Conservation (phyloP, 1,284 basidiomycete species). For the Volvariella volvacea region DNA sequence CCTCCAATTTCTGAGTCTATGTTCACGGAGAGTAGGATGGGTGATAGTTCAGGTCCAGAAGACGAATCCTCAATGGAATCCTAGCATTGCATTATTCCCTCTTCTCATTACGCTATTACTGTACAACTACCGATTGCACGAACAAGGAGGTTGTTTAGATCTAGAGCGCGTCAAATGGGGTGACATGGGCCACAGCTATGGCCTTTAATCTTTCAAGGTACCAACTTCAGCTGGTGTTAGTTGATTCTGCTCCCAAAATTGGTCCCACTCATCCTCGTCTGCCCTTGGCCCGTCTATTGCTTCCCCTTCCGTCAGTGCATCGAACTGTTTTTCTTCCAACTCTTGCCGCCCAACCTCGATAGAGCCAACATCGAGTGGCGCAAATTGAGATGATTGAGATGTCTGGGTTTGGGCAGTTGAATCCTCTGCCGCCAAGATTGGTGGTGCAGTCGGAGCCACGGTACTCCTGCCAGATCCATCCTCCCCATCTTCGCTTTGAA, state of each 20-base stretch:
- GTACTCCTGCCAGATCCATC: neutral
- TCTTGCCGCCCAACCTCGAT: conserved; percentile 17
- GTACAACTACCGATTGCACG: too few species aligned
- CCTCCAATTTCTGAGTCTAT: too few species aligned
- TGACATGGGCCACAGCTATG: neutral
- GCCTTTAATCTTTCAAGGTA: neutral
- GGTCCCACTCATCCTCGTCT: conserved; percentile 36
- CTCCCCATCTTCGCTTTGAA: conserved; percentile 20
- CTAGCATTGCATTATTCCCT: too few species aligned
- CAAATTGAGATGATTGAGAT: conserved; percentile 17
- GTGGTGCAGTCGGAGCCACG: neutral
- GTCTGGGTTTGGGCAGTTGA: neutral
- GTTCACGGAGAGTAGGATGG: too few species aligned
- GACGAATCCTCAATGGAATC: too few species aligned
- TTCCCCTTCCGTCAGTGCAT: conserved; percentile 8
- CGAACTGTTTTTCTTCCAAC: conserved; percentile 1
- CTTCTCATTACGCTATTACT: too few species aligned
- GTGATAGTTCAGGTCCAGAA: too few species aligned
- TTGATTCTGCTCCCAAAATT: conserved; percentile 34
- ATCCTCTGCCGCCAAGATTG: neutral
- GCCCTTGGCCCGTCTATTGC: conserved; percentile 9
- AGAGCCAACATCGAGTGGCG: conserved; percentile 32
- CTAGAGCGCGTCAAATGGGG: too few species aligned
- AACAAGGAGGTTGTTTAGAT: too few species aligned
- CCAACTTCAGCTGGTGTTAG: neutral